Percentiles rank a stretch among this genome's conserved stretches.
phyloP scores from a whole-genome alignment of 148 eudicot species.

The Hydrangea macrophylla region DNA sequence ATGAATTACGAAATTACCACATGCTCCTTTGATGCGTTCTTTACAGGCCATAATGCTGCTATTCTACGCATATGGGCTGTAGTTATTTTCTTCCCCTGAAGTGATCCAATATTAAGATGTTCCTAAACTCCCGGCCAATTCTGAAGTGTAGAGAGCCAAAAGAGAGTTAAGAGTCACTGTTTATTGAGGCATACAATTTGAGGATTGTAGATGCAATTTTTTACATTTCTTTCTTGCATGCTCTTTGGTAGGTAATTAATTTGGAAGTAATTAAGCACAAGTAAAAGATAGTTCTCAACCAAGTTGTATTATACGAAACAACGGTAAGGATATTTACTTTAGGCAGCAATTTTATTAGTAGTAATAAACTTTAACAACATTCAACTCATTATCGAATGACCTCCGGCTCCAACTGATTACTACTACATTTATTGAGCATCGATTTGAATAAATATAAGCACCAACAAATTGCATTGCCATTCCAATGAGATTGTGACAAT shows the following conservation, averaged over 20 bases:
- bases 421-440: no score
- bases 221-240: neutral
- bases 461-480: neutral
- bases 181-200: neutral
- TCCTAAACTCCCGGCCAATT: neutral
- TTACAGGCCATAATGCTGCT: slow-evolving; percentile 17
- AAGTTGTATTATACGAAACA: neutral
- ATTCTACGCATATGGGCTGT: slow-evolving; percentile 26
- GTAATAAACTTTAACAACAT: neutral
- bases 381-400: no score
- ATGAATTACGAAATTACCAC: slow-evolving; percentile 33
- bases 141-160: neutral
- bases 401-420: no score
- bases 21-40: slow-evolving; percentile 23
- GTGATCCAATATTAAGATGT: neutral
- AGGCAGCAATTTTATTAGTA: slow-evolving; percentile 2
- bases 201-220: neutral
- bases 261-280: neutral
- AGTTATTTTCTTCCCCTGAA: neutral
- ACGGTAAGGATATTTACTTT: neutral
- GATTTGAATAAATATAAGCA: no score
- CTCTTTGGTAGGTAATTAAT: neutral
- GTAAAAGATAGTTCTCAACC: neutral
- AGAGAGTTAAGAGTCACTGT: neutral
- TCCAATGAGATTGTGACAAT: neutral